Base-by-base conservation (phyloP, 1,284 basidiomycete species). In the Naganishia cerealis region DNA sequence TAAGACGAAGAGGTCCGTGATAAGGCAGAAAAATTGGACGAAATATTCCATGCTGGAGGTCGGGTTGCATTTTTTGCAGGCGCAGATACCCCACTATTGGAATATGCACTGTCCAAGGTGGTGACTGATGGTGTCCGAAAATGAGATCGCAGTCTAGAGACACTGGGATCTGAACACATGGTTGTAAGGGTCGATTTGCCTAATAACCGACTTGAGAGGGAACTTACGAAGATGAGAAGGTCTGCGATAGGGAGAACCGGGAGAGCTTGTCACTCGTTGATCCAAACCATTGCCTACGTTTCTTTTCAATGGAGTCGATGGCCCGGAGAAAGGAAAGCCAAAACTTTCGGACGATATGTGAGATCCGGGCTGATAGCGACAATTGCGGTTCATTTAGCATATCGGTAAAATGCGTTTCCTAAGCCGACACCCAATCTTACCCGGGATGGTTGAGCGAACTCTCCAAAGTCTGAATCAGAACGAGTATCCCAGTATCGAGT, bases 81-180 rank as follows among this genome's bases (percentile, higher is more conserved):
- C 58, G 66, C 55, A 3, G 68, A 46, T 8, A 63, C 62, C 12
- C 36, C 21, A n/a, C 50, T 70, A 63, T 83, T 82, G 1, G 83
- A 83, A 69, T 82, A 82, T 57, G 67, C 67, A 53, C 48, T 84
- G 76, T 16, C 85, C 82, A 57, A 73, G 79, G 53, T 85, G 10
- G 81, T 83, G 57, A 83, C 83, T 24, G 85, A 87, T 6, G 83
- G 76, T 10, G 82, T 72, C 36, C 83, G 79, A 50, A 75, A 71
- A 58, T 80, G 85, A 1, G 87, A 86, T 36, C 92, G 89, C 52
- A 95, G 84, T 24, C 92, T 86, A 15, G 92, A 95, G 9, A 94
- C 86, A 33, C 85, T 87, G 1, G 91, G 90, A 75, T 92, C 90
- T 70, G 90, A 75, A 76, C 87, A 87, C 7, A 1, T 2, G 29